Evolutionary conservation across 768 basidiomycete species (phyloP).

Genomic region (Gymnopilus dilepis): DNA sequence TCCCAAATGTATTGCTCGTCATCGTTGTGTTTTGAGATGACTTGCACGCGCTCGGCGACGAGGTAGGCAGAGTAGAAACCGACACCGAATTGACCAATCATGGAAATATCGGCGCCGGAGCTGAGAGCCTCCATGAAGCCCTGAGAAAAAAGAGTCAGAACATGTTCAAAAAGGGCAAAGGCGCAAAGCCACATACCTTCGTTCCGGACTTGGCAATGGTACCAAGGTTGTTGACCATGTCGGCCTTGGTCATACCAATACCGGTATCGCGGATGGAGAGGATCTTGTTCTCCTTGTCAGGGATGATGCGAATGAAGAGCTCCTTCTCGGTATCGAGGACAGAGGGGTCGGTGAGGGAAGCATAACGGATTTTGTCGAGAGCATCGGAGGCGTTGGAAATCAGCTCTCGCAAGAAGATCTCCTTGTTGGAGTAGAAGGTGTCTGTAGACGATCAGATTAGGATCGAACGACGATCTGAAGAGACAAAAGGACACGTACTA

Average conservation of each 20-base stretch:
- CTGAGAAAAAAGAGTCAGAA: conserved; percentile 44
- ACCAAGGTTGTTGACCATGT: conserved; percentile 99
- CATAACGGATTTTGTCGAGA: conserved; percentile 98
- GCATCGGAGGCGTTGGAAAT: conserved; percentile 99
- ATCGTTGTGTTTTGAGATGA: conserved; percentile 99
- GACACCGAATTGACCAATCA: conserved; percentile 99
- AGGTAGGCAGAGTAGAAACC: conserved; percentile 99
- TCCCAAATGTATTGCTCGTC: conserved; percentile 99
- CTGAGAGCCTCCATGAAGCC: conserved; percentile 99
- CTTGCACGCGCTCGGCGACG: conserved; percentile 97
- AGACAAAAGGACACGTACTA: conserved; percentile 60
- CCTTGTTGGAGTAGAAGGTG: conserved; percentile 99
- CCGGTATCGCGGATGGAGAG: conserved; percentile 94
- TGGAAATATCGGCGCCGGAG: conserved; percentile 89
- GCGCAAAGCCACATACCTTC: conserved; percentile 54
- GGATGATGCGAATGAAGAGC: conserved; percentile 90
- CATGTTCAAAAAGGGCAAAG: neutral
- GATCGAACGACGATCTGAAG: neutral
- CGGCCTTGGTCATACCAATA: conserved; percentile 99
- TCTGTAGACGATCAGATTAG: conserved; percentile 49
- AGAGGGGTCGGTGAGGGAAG: conserved; percentile 91
- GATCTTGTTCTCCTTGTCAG: conserved; percentile 95
- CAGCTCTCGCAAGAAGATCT: conserved; percentile 98
- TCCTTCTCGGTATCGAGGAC: conserved; percentile 92
- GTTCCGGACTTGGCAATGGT: conserved; percentile 96